Evolutionary conservation across 2,329 filamentous ascomycete species (phyloP), one percentile per base, ranked within the genome.

Genomic region (Phoma sp.): DNA sequence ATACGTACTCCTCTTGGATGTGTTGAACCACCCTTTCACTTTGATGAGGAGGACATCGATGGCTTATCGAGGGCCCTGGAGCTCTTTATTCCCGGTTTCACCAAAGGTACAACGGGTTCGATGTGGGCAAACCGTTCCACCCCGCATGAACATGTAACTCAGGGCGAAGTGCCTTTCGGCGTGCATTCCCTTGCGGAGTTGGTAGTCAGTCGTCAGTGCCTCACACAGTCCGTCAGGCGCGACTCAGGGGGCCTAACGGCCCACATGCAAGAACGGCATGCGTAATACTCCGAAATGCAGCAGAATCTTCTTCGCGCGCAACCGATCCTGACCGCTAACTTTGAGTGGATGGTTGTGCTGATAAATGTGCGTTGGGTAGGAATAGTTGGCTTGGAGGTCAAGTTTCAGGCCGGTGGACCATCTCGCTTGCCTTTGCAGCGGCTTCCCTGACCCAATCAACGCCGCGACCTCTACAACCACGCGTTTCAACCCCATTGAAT

Each of bases 401-500:
- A 36, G 52, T 55, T 55, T 55, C 52, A 55, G 47, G 41, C 21
- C 2, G n/a, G 52, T 50, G 52, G 52, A 39, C 13, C 51, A 50
- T 40, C 17, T 50, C 41, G 52, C 46, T 55, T 50, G 33, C 17
- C 17, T 40, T 29, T n/a, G 21, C 24, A 49, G 47, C 52, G 52
- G 35, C 45, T 55, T 39, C 19, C 17, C 41, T 36, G 10, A 17
- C 4, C 52, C 52, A 55, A 55, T 57, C 55, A 58, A 51, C 50
- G 4, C 37, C 29, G 25, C 37, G n/a, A 51, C 48, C 47, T 37
- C 64, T 47, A 57, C 49, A 55, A 52, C 55, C 49, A 35, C 53
- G 35, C 53, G 61, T 65, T 65, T 64, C 61, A 64, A 59, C 43
- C 22, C 22, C 46, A 31, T 43, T 46, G 17, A 47, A 37, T 55